Evolutionary conservation across 2,329 filamentous ascomycete genomes (phyloP).

Genomic region (Paecilomyces variotii): DNA sequence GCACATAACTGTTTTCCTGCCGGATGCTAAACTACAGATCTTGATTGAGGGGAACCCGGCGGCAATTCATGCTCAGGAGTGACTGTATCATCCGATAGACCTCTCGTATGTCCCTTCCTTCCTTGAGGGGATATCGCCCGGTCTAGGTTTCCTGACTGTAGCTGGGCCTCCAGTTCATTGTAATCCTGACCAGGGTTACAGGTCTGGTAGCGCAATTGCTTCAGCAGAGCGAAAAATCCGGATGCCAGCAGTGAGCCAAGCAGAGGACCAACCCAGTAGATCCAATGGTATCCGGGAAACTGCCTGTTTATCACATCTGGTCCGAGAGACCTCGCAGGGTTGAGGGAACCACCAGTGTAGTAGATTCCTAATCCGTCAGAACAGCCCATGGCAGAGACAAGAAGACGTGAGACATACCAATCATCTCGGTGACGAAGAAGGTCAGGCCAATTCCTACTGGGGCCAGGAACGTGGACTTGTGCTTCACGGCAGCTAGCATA

Average conservation of each 20-base stretch:
- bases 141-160: neutral
- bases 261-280: slow-evolving; percentile 43
- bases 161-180: slow-evolving; percentile 18
- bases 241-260: slow-evolving; percentile 41
- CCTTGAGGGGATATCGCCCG: neutral
- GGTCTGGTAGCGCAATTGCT: slow-evolving; percentile 35
- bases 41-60: neutral
- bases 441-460: slow-evolving; percentile 65
- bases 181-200: slow-evolving; percentile 52
- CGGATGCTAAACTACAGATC: neutral
- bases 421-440: slow-evolving; percentile 55
- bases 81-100: neutral
- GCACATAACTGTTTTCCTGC: no score
- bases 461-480: slow-evolving; percentile 62
- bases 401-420: slow-evolving; percentile 25
- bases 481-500: slow-evolving; percentile 66
- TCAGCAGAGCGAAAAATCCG: slow-evolving; percentile 43
- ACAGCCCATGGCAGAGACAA: neutral
- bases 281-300: slow-evolving; percentile 43
- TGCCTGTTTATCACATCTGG: slow-evolving; percentile 38
- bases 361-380: slow-evolving; percentile 31
- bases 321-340: slow-evolving; percentile 42
- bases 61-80: neutral
- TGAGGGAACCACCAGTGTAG: slow-evolving; percentile 42
- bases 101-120: neutral